Evolutionary conservation across 2,329 filamentous ascomycete species (phyloP), one percentile per base, ranked within the genome.

Genomic region (Raffaelea deltoideospora): DNA sequence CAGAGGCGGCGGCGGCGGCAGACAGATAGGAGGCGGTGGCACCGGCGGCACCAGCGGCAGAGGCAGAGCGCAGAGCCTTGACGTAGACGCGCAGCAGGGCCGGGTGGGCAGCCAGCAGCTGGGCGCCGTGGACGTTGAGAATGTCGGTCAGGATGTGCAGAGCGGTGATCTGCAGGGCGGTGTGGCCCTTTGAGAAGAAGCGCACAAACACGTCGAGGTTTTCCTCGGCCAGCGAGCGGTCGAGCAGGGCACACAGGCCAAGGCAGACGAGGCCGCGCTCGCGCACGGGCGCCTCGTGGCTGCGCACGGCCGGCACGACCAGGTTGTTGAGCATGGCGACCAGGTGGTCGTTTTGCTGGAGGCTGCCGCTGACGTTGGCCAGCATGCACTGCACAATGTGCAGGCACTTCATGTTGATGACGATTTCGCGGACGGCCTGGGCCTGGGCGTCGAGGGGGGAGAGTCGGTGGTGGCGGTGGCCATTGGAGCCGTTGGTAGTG

Each of bases 351-450:
- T 94, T 94, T 47, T 87, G 73, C 57, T 95, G 86, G 27, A 96
- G 65, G 50, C 82, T 82, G 42, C 85, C 84, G 37, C 82, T 71
- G 10, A 98, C 84, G 51, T 96, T 94, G 52, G 92, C 78, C 35
- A 98, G 69, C 82, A 96, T 94, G 64, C 86, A 96, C 56, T 95
- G 85, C 20, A 92, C 87, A 47, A 98, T 95, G 53, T 95, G 83
- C 43, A 98, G 68, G 56, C 90, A 96, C 60, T 96, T 96, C 74
- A 95, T 87, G 63, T 96, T 96, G 55, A 96, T 81, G 64, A 95
- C 77, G 52, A 95, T 90, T 58, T 95, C 86, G 45, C 75, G 78
- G 46, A 95, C 75, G 1, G 82, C 84, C 60, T 87, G 92, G 33
- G 71, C 68, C 46, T 73, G 67, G 10, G 73, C 72, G 43, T 78